Evolutionary conservation across 306 rosid genomes (phyloP).

Genomic region (Carpinus viminea): DNA sequence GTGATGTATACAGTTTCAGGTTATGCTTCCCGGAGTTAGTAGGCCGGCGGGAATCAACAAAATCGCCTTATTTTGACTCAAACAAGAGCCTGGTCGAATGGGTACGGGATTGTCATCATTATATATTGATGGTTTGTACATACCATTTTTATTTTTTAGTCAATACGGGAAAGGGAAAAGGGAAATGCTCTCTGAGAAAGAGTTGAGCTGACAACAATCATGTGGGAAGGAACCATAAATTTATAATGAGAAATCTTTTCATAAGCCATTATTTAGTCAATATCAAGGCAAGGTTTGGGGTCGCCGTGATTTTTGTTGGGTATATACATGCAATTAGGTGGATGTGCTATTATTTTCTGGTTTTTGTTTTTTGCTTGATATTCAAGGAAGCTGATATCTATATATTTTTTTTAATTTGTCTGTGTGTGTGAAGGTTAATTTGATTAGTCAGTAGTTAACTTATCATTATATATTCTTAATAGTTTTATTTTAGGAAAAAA

Average conservation of each 20-base stretch:
- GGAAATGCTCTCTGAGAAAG: conserved; percentile 45
- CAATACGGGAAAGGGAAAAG: no score
- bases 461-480: no score
- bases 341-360: not conserved
- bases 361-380: not conserved
- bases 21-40: conserved; percentile 74
- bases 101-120: conserved; percentile 40
- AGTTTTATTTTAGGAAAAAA: no score
- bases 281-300: conserved; percentile 44
- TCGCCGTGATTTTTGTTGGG: conserved; percentile 37
- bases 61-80: conserved; percentile 42
- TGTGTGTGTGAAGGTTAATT: no score
- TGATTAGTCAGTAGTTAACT: no score
- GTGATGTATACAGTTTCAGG: conserved; percentile 82
- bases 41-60: conserved; percentile 69
- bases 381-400: not conserved
- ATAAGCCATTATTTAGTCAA: conserved; percentile 59
- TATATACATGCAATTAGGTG: not conserved
- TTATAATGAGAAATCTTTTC: conserved; percentile 30
- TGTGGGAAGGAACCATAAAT: conserved; percentile 77
- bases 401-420: no score
- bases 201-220: conserved; percentile 73
- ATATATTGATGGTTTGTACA: conserved; percentile 7
- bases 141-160: conserved; percentile 1
- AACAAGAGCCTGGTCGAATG: conserved; percentile 63